Evolutionary conservation across 345 rosid genomes (phyloP), one percentile per base, ranked within the genome.

Genomic region (Gossypioides kirkii): DNA sequence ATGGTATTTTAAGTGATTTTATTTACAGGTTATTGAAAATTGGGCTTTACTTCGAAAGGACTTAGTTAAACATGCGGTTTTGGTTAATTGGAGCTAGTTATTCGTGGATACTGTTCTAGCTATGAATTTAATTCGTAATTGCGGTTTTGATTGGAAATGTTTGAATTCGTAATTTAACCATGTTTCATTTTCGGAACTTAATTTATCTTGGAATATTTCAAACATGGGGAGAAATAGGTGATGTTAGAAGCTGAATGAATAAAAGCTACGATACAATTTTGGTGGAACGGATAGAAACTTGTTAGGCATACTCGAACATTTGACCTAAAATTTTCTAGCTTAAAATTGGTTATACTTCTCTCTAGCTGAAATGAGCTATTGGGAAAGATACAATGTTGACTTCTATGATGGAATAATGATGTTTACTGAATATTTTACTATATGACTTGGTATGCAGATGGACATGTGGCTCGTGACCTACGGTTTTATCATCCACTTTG

Each of bases 391-490:
- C 8, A 53, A 14, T 17, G 11, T 77, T 10, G 46, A 14, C 18
- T 60, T 62, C 41, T 10, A 16, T 8, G 59, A 58, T 56, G 58
- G 8, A n/a, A 42, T 18, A 2, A 42, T 47, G 41, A 22, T 50
- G 18, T 25, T 26, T 25, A 55, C 43, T 67, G 36, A 11, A 41
- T 38, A 38, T 64, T 68, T 74, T 16, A 20, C 11, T 20, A 55
- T 20, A 55, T 25, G 70, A 1, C 32, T 61, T 73, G 67, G 42
- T 58, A 12, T 76, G 42, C 85, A 87, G 93, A 82, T 64, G 69
- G 38, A n/a, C 12, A 25, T 78, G 74, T 56, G 56, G 75, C 73
- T 7, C 32, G 49, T 28, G 66, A 72, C 76, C 53, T 56, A 45
- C 74, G 41, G 68, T 74, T 74, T 56, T 64, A 58, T 46, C 70